Evolutionary conservation across 371 early-diverging fungal genomes (phyloP), one percentile per base, ranked within the genome.

Genomic region (Rhizomucor miehei): DNA sequence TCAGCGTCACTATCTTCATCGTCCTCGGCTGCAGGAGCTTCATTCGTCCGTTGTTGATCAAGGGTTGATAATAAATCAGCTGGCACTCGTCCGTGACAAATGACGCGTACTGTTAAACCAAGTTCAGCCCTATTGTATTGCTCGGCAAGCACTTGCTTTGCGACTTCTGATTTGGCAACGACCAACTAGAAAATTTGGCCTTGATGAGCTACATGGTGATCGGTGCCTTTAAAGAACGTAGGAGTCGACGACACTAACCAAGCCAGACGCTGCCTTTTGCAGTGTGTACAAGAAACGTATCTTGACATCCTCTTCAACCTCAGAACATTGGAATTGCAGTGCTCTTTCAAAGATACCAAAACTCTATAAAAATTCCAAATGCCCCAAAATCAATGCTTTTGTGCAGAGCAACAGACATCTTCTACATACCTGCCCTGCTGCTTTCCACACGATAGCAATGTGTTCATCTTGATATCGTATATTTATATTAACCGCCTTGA

Each of bases 201-300:
- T n/a, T 13, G 52, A 47, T 24, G 6, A 38, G 36, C 12, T n/a
- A n/a, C n/a, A n/a, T n/a, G n/a, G n/a, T n/a, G n/a, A n/a, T n/a
- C n/a, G n/a, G n/a, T n/a, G n/a, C n/a, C n/a, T n/a, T n/a, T n/a
- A n/a, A n/a, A n/a, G n/a, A n/a, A n/a, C n/a, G n/a, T n/a, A n/a
- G n/a, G n/a, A n/a, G n/a, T n/a, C n/a, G n/a, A n/a, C n/a, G 9
- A 48, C 61, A 29, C 29, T 63, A 69, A 82, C 82, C 63, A 82
- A 52, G 36, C 82, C 82, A 20, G 75, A 80, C 9, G 79, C 75
- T 20, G 82, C 80, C 44, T 80, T 82, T 54, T 79, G 79, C 20
- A 80, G 49, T 44, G 66, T 45, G 44, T 66, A 52, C 20, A 66
- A 37, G 61, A 60, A 54, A 72, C 69, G 65, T 14, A 68, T 51